Conservation (phyloP, 768 basidiomycete species). For the Hydnomerulius pinastri region DNA sequence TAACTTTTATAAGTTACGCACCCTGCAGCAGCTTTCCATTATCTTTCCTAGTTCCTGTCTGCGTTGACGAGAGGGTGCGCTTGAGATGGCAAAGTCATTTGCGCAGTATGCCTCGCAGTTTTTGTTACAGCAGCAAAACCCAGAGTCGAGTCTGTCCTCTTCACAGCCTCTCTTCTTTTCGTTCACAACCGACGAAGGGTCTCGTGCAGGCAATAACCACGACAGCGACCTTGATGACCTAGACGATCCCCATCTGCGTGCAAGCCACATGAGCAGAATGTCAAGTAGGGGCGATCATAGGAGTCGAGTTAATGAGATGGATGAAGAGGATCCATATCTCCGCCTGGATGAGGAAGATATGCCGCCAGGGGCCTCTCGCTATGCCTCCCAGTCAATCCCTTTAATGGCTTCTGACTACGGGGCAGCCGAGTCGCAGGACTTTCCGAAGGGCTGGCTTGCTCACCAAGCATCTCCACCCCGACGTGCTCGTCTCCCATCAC, state of each 20-base stretch:
- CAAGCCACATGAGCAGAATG: conserved; percentile 33
- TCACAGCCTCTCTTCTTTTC: conserved; percentile 87
- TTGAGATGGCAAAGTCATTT: conserved; percentile 65
- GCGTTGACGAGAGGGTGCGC: conserved; percentile 18
- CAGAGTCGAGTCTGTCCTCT: conserved; percentile 56
- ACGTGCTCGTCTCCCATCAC: conserved; percentile 43
- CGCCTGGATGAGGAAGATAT: conserved; percentile 70
- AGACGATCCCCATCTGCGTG: conserved; percentile 74
- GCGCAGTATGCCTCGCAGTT: conserved; percentile 84
- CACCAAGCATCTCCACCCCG: conserved; percentile 69
- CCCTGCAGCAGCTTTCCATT: conserved; percentile 10
- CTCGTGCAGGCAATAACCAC: conserved; percentile 48
- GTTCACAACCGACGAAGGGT: conserved; percentile 74
- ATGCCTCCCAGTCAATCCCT: conserved; percentile 38
- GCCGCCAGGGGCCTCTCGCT: conserved; percentile 37
- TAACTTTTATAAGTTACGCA: conserved; percentile 15
- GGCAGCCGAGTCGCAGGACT: conserved; percentile 41
- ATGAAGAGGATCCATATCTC: conserved; percentile 78
- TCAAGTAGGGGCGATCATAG: conserved; percentile 30
- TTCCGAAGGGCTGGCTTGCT: conserved; percentile 65
- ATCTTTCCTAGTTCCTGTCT: conserved; percentile 13
- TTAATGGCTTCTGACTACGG: conserved; percentile 37
- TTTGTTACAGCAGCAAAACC: conserved; percentile 58
- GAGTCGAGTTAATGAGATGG: conserved; percentile 38
- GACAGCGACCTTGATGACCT: conserved; percentile 65